These are phyloP conservation scores for Tremella fuciformis DNA, from an alignment of 768 basidiomycete genomes.

Conservation along the genomic window DNA sequence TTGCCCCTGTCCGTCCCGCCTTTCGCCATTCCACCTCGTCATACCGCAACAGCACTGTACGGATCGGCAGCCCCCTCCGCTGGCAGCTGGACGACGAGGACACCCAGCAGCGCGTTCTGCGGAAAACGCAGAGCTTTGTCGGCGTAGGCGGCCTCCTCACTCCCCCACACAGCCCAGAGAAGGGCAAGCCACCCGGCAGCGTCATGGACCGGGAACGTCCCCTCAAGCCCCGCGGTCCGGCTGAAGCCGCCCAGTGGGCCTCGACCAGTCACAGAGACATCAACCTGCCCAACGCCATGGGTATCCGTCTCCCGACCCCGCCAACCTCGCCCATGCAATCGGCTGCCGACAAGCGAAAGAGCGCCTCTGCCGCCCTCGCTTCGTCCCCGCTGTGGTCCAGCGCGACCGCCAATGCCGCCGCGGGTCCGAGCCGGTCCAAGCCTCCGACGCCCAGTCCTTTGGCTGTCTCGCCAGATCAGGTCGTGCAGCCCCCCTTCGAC, in stretches of 20 bases:
- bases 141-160: constrained; percentile 34
- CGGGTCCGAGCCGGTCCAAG: not conserved
- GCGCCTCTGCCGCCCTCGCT: not conserved
- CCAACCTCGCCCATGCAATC: constrained; percentile 26
- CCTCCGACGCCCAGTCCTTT: constrained; percentile 3
- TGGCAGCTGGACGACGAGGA: constrained; percentile 43
- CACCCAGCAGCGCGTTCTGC: constrained; percentile 2
- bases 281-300: not conserved
- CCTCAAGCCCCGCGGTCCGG: constrained; percentile 2
- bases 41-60: constrained; percentile 36
- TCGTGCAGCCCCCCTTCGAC: not conserved
- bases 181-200: constrained; percentile 3
- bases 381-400: constrained; percentile 19
- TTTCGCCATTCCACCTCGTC: constrained; percentile 24
- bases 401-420: too few species aligned
- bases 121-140: constrained; percentile 23
- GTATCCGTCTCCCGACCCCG: constrained; percentile 18
- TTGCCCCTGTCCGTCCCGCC: constrained; percentile 16
- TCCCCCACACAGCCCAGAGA: constrained; percentile 31
- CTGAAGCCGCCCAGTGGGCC: constrained; percentile 19
- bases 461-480: constrained; percentile 2
- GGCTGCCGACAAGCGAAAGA: constrained; percentile 12
- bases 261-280: constrained; percentile 18
- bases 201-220: constrained; percentile 33
- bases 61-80: constrained; percentile 44